Evolutionary conservation across 805 yeast species (phyloP), one percentile per base, ranked within the genome.

Genomic region (Clavispora fructus): DNA sequence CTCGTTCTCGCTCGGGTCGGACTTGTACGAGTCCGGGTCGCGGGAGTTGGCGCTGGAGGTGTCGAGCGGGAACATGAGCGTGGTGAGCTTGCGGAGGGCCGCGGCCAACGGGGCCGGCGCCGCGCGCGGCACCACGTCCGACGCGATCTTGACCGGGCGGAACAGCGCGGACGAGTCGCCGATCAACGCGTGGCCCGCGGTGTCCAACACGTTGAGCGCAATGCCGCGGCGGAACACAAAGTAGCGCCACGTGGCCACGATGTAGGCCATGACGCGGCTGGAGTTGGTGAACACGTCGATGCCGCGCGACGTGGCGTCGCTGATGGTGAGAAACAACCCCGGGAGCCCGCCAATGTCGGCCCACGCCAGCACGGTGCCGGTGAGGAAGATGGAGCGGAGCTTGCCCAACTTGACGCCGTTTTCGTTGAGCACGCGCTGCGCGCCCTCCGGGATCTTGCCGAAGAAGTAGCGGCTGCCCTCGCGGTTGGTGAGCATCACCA

Each of bases 291-390:
- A 75, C 0, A 88, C 66, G n/a, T 73, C 74, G 33, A 87, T 60
- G 7, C 71, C 71, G 41, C 77, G 75, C 50, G 76, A 73, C 1
- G 89, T 90, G 55, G 88, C 86, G 55, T 89, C 97, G 46, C 87
- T 82, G 12, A 86, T 72, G 0, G 97, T 88, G 42, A 92, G 67
- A 41, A 92, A 78, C 56, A 88, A 67, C 0, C 99, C 99, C 0
- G 98, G 97, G 7, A 92, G 64, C 0, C 99, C 99, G n/a, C 95
- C 88, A 2, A 89, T 67, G n/a, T 83, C 74, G 6, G 75, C 62
- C 97, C 97, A 92, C 44, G 76, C 64, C 17, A 60, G 51, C 10
- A 87, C 50, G n/a, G 69, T 69, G 3, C 99, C 99, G 0, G 96
- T 82, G 5, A 94, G 58, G 57, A 87, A 91, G 4, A 92, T 68